phyloP scores from a whole-genome alignment of 2,329 filamentous ascomycete species.

The Alternaria gansuensis region DNA sequence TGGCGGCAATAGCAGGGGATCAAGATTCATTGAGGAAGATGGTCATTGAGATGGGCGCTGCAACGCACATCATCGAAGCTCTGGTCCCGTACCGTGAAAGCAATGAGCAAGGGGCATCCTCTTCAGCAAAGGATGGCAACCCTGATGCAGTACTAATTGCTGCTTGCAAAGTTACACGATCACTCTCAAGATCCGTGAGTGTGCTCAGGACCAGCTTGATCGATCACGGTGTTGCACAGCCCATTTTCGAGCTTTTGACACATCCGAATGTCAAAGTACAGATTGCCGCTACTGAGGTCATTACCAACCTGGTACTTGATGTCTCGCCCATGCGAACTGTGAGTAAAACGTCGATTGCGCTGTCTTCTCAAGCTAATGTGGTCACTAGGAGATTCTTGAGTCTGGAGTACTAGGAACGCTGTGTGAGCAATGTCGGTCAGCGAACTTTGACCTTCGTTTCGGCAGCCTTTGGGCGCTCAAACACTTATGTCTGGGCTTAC shows the following conservation, averaged over 20 bases:
- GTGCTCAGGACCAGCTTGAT: slow-evolving; percentile 86
- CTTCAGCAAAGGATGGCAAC: slow-evolving; percentile 71
- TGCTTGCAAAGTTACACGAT: slow-evolving; percentile 81
- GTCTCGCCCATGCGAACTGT: slow-evolving; percentile 92
- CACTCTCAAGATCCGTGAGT: slow-evolving; percentile 84
- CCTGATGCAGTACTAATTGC: slow-evolving; percentile 80
- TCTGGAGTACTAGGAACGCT: slow-evolving; percentile 78
- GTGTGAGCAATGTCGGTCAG: slow-evolving; percentile 84
- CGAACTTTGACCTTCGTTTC: slow-evolving; percentile 78
- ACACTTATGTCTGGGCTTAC: slow-evolving; percentile 79
- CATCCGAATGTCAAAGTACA: slow-evolving; percentile 81
- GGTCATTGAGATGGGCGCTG: slow-evolving; percentile 81
- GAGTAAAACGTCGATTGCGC: slow-evolving; percentile 49
- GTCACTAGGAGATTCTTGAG: slow-evolving; percentile 68
- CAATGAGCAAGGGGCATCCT: slow-evolving; percentile 44
- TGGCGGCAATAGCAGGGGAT: slow-evolving; percentile 81
- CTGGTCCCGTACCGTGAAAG: slow-evolving; percentile 68
- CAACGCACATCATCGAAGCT: slow-evolving; percentile 84
- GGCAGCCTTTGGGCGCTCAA: slow-evolving; percentile 95
- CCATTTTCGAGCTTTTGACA: slow-evolving; percentile 77
- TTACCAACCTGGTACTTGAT: slow-evolving; percentile 86
- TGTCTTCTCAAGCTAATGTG: slow-evolving; percentile 20
- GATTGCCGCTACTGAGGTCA: slow-evolving; percentile 82
- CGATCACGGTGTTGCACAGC: slow-evolving; percentile 81
- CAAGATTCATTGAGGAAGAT: slow-evolving; percentile 86